Conservation (phyloP, 768 basidiomycete species). For the Gloeostereum incarnatum region DNA sequence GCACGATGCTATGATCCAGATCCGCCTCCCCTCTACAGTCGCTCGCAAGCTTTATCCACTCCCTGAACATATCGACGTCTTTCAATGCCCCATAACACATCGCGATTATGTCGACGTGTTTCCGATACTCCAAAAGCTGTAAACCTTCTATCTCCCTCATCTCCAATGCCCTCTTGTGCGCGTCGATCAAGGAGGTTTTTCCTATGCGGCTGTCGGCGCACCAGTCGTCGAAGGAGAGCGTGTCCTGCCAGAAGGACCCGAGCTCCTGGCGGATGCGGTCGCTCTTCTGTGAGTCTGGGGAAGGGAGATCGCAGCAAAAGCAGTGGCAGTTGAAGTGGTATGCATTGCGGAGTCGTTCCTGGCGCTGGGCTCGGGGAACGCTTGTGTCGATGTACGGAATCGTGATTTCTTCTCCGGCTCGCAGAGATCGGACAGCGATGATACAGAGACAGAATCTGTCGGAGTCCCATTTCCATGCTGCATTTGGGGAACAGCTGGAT, state of each 20-base stretch:
- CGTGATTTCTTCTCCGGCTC: slow-evolving; percentile 25
- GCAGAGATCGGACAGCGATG: slow-evolving; percentile 23
- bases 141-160: slow-evolving; percentile 24
- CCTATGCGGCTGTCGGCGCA: slow-evolving; percentile 16
- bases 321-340: slow-evolving; percentile 27
- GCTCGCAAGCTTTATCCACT: slow-evolving; percentile 21
- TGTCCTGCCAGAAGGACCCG: slow-evolving; percentile 13
- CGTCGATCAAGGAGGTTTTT: slow-evolving; percentile 19
- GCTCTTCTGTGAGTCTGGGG: slow-evolving; percentile 18
- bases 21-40: slow-evolving; percentile 13
- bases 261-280: slow-evolving; percentile 21
- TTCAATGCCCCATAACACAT: slow-evolving; percentile 32
- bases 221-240: slow-evolving; percentile 25
- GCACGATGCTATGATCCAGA: slow-evolving; percentile 16
- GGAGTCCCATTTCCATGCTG: slow-evolving; percentile 26
- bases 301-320: too few relatives aligned
- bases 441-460: slow-evolving; percentile 21
- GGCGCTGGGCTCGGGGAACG: slow-evolving; percentile 13
- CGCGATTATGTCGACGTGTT: slow-evolving; percentile 27
- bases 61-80: slow-evolving; percentile 23
- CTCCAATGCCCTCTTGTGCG: slow-evolving; percentile 18
- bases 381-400: slow-evolving; percentile 21
- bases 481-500: slow-evolving; percentile 29
- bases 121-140: slow-evolving; percentile 16
- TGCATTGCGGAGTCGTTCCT: slow-evolving; percentile 10